Evolutionary conservation across 2,329 filamentous ascomycete species (phyloP).

Genomic region (Aspergillus latus): DNA sequence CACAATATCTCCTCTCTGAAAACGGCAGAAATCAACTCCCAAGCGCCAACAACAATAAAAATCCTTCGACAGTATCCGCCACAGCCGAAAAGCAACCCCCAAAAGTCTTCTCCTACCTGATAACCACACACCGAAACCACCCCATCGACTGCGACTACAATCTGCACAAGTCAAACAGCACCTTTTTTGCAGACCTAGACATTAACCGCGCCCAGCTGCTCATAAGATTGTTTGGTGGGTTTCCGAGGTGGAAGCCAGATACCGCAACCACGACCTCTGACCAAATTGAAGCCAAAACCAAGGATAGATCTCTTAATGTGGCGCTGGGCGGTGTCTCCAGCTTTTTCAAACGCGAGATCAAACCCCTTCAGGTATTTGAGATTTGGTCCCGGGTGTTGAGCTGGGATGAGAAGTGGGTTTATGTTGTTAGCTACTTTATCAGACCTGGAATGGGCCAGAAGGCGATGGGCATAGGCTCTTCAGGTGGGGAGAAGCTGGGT

Average conservation of each 20-base stretch:
- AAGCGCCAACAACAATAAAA: conserved; percentile 19
- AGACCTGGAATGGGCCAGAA: conserved; percentile 31
- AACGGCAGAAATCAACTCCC: background rate
- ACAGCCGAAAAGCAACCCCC: conserved; percentile 60
- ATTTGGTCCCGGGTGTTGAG: conserved; percentile 67
- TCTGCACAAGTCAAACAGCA: conserved; percentile 74
- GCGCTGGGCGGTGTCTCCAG: conserved; percentile 70
- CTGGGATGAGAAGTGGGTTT: conserved; percentile 79
- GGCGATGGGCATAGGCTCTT: background rate
- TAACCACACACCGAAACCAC: conserved; percentile 47
- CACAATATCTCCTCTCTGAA: conserved; percentile 14
- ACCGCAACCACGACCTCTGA: background rate
- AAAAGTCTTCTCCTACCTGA: conserved; percentile 54
- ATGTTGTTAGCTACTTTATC: conserved; percentile 71
- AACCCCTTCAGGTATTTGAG: conserved; percentile 65
- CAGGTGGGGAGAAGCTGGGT: background rate
- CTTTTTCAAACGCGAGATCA: conserved; percentile 69
- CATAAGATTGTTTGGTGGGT: background rate
- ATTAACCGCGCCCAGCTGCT: conserved; percentile 71
- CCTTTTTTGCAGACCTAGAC: conserved; percentile 83
- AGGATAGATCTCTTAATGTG: conserved; percentile 54
- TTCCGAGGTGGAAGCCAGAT: background rate
- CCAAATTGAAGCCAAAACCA: conserved; percentile 39
- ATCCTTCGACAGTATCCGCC: conserved; percentile 40
- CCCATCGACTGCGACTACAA: conserved; percentile 80